Conservation (phyloP, 352 stramenopile genomes). For the Pythium aquatile region DNA sequence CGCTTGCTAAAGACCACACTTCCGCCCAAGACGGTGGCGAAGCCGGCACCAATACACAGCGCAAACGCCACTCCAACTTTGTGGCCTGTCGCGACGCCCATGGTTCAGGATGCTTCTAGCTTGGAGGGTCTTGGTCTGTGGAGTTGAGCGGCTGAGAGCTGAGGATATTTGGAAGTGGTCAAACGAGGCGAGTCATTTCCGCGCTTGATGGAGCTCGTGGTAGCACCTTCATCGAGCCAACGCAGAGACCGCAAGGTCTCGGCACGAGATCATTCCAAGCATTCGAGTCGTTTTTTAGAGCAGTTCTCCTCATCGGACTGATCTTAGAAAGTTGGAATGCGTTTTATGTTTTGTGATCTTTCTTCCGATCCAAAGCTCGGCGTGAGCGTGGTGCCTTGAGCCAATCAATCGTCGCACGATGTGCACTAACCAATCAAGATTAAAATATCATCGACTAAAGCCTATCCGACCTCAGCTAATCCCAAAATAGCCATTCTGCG, state of each 20-base stretch:
- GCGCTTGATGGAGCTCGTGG: no score
- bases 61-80: slow-evolving; percentile 33
- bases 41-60: slow-evolving; percentile 36
- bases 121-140: no score
- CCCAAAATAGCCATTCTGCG: no score
- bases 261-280: no score
- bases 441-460: no score
- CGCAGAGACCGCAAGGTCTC: no score
- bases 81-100: slow-evolving; percentile 2
- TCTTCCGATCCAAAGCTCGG: neutral
- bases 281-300: neutral
- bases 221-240: no score
- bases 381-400: neutral
- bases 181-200: no score
- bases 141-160: neutral
- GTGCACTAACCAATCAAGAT: no score
- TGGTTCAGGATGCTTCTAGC: neutral
- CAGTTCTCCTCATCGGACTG: neutral
- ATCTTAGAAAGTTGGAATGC: no score
- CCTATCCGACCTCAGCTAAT: no score
- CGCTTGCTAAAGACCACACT: slow-evolving; percentile 42
- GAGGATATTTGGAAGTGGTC: neutral
- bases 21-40: slow-evolving; percentile 42
- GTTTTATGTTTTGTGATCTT: no score
- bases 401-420: neutral